Conservation (phyloP, 2,329 filamentous ascomycete species). For the Laburnicola sp. region DNA sequence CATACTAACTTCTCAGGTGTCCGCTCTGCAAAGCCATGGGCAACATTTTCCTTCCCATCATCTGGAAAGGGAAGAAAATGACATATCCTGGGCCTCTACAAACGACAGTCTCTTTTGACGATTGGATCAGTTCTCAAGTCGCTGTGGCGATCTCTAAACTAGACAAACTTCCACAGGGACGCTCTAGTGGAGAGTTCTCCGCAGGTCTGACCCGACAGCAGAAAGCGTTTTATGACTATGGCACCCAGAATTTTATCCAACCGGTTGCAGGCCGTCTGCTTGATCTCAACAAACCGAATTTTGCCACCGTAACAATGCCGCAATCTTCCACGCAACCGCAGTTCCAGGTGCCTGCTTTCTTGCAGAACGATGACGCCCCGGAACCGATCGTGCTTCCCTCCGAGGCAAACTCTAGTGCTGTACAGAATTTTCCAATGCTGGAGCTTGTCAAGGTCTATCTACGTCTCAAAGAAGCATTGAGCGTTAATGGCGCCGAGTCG, state of each 20-base stretch:
- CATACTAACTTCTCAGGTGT: conserved; percentile 51
- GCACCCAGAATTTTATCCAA: conserved; percentile 54
- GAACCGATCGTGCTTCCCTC: conserved; percentile 28
- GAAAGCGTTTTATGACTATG: conserved; percentile 57
- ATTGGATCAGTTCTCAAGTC: conserved; percentile 68
- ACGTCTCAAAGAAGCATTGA: conserved; percentile 59
- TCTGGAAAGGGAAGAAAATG: conserved; percentile 92
- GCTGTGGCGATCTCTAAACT: conserved; percentile 52
- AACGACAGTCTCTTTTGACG: conserved; percentile 61
- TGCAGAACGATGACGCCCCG: conserved; percentile 28
- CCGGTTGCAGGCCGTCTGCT: conserved; percentile 50
- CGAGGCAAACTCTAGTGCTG: conserved; percentile 22
- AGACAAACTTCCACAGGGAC: conserved; percentile 50
- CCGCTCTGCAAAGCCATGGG: conserved; percentile 95
- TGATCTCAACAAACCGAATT: conserved; percentile 37
- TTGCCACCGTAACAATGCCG: conserved; percentile 25
- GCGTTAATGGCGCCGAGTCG: conserved; percentile 54
- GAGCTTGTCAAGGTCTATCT: conserved; percentile 61
- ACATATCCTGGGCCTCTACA: conserved; percentile 74
- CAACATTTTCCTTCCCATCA: conserved; percentile 90
- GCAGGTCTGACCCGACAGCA: conserved; percentile 45
- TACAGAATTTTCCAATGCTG: conserved; percentile 35
- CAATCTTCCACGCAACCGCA: conserved; percentile 24
- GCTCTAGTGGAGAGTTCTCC: conserved; percentile 26
- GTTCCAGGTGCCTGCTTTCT: conserved; percentile 39